A percentile compares a stretch with the other conserved stretches of the same genome.
phyloP scores from a whole-genome alignment of 352 stramenopile genomes.

The Globisporangium iwayamae region DNA sequence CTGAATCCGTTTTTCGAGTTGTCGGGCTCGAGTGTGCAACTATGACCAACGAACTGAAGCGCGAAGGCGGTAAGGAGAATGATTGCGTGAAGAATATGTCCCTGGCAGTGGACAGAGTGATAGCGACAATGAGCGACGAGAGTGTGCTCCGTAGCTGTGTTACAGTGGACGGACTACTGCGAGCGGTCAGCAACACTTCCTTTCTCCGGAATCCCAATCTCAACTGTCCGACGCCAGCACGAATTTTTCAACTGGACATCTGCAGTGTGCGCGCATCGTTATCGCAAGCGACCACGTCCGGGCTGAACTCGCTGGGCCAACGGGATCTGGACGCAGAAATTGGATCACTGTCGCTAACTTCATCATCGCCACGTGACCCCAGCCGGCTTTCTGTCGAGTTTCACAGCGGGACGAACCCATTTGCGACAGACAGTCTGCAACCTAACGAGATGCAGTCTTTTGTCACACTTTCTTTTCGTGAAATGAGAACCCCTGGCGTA shows the following conservation, averaged over 20 bases:
- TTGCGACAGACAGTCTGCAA: neutral
- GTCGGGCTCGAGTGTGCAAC: slow-evolving; percentile 2
- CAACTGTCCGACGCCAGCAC: neutral
- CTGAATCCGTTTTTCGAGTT: slow-evolving; percentile 11
- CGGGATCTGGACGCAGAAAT: slow-evolving; percentile 23
- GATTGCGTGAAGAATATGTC: neutral
- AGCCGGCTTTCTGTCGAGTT: slow-evolving; percentile 1
- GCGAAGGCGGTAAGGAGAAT: neutral
- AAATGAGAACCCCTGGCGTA: slow-evolving; percentile 2
- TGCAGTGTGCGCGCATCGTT: slow-evolving; percentile 19
- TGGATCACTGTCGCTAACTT: slow-evolving; percentile 11
- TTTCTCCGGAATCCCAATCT: slow-evolving; percentile 2
- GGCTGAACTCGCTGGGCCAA: slow-evolving; percentile 22
- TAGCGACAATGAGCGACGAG: slow-evolving; percentile 1
- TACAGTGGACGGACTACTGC: slow-evolving; percentile 1
- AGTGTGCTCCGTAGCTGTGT: slow-evolving; percentile 2
- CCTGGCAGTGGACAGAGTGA: neutral
- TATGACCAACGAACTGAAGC: neutral
- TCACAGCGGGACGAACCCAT: slow-evolving; percentile 4
- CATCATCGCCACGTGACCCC: neutral
- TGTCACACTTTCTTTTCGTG: slow-evolving; percentile 6
- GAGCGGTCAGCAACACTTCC: neutral
- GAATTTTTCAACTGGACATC: slow-evolving; percentile 32
- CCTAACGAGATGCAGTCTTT: neutral
- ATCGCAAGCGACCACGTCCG: slow-evolving; percentile 18